Conservation (phyloP, 495 filamentous ascomycete genomes). For the Chaetomidium leptoderma region DNA sequence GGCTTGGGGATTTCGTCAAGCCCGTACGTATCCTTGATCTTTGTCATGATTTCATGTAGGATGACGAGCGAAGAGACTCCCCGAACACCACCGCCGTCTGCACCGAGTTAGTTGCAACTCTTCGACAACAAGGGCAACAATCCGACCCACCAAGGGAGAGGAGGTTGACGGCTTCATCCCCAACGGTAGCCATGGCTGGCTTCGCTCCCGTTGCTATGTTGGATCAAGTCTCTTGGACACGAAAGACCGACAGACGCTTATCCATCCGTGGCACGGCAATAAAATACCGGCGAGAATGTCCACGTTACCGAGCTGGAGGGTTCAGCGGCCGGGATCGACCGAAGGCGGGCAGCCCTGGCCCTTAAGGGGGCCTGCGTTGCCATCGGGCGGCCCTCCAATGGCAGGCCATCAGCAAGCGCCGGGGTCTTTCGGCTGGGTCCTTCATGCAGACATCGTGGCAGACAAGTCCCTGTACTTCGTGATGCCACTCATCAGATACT, state of each 20-base stretch:
- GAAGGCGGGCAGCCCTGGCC: not conserved
- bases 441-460: not conserved
- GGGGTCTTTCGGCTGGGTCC: not conserved
- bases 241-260: not conserved
- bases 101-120: not conserved
- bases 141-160: slow-evolving; percentile 20
- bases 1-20: slow-evolving; percentile 30
- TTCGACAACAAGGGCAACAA: not conserved
- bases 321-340: not conserved
- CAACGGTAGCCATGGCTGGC: not conserved
- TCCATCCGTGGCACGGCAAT: not conserved
- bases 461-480: not conserved
- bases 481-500: not conserved
- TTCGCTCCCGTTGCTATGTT: not conserved
- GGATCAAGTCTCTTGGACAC: not conserved
- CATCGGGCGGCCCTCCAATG: not conserved
- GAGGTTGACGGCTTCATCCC: slow-evolving; percentile 18
- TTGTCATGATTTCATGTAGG: slow-evolving; percentile 33
- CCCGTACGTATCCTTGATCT: slow-evolving; percentile 17
- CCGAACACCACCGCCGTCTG: slow-evolving; percentile 39
- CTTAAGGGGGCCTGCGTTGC: not conserved
- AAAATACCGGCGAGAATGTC: not conserved
- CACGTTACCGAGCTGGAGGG: not conserved
- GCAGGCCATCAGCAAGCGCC: not conserved
- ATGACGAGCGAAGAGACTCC: slow-evolving; percentile 37